A percentile compares a stretch with the other conserved stretches of the same genome.
Conservation (phyloP, 2,329 filamentous ascomycete species). For the Fusarium dimerum region DNA sequence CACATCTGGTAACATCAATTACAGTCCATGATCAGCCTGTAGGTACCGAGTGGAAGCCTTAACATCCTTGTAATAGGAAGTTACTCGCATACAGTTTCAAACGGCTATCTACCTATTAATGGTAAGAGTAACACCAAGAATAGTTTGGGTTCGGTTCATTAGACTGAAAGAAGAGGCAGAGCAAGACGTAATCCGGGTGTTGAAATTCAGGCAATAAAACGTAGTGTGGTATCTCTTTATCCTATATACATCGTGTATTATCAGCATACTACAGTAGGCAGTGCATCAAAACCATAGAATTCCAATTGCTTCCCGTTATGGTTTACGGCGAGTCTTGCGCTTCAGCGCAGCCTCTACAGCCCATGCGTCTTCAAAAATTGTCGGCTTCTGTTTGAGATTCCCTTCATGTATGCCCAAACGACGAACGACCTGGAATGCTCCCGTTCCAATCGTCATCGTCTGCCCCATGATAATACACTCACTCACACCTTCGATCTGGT, state of each 20-base stretch:
- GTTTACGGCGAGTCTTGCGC: conserved; percentile 20
- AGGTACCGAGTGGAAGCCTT: too few relatives aligned
- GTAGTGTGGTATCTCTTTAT: conserved; percentile 14
- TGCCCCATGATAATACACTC: conserved; percentile 99
- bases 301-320: conserved; percentile 1
- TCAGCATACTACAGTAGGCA: not conserved
- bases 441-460: conserved; percentile 87
- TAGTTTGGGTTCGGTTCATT: too few relatives aligned
- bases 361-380: conserved; percentile 73
- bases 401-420: conserved; percentile 66
- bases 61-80: too few relatives aligned
- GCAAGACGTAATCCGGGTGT: not conserved
- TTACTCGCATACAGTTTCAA: too few relatives aligned
- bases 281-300: not conserved
- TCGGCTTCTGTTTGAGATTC: conserved; percentile 59
- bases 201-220: not conserved
- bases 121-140: too few relatives aligned
- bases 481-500: conserved; percentile 88
- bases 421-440: conserved; percentile 86
- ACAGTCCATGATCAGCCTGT: too few relatives aligned
- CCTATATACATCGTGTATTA: not conserved
- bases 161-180: too few relatives aligned
- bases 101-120: too few relatives aligned
- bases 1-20: too few relatives aligned
- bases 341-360: conserved; percentile 28